These are phyloP conservation scores for Aleurites moluccanus DNA, from an alignment of 441 rosid species.

Conservation along the genomic window DNA sequence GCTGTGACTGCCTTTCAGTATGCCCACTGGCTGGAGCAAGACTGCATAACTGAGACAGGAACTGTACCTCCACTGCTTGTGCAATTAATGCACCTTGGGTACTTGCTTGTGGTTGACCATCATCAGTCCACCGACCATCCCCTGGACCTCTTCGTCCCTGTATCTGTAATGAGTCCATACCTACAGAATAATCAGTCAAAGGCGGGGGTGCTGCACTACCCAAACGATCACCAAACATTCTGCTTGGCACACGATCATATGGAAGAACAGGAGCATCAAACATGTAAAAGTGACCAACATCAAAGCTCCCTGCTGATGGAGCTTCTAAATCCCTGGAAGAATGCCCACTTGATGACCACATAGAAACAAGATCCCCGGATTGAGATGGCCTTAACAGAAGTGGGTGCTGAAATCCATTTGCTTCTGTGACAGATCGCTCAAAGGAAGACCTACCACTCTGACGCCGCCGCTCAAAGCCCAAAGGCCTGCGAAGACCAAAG, in stretches of 20 bases:
- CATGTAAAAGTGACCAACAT: constrained; percentile 88
- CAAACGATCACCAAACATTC: constrained; percentile 73
- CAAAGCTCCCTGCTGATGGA: constrained; percentile 67
- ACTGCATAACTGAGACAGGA: constrained; percentile 62
- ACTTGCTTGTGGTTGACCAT: constrained; percentile 90
- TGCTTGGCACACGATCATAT: constrained; percentile 63
- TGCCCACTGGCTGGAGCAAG: constrained; percentile 47
- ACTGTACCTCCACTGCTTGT: constrained; percentile 86
- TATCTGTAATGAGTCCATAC: constrained; percentile 70
- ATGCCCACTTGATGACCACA: constrained; percentile 69
- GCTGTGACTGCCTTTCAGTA: constrained; percentile 67
- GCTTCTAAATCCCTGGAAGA: constrained; percentile 78
- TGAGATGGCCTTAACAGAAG: constrained; percentile 84
- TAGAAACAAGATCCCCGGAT: constrained; percentile 61
- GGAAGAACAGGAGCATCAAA: constrained; percentile 93
- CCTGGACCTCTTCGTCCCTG: constrained; percentile 81
- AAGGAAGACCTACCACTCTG: constrained; percentile 78
- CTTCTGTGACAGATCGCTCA: constrained; percentile 72
- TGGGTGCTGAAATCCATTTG: constrained; percentile 93
- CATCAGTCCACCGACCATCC: constrained; percentile 97
- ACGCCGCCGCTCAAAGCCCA: constrained; percentile 88
- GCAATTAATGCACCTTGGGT: constrained; percentile 85
- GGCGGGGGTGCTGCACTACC: constrained; percentile 75
- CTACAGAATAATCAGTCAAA: constrained; percentile 77
- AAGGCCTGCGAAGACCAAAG: constrained; percentile 84